These are phyloP conservation scores for Lepiota subincarnata DNA, from an alignment of 768 basidiomycete genomes.

Conservation along the genomic window DNA sequence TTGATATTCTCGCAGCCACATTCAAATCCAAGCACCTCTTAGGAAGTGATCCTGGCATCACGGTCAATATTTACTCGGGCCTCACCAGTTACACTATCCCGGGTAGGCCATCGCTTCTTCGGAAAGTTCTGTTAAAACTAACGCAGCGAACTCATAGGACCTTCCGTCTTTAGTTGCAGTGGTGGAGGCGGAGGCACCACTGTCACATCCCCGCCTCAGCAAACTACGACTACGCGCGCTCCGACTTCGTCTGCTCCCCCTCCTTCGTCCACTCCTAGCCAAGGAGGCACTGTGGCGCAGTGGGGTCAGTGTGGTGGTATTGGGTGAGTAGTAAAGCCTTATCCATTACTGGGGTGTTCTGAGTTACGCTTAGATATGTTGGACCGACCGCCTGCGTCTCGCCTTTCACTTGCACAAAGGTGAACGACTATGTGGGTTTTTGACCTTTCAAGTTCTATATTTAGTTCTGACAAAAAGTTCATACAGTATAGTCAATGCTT, in stretches of 20 bases:
- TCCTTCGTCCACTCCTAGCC: conserved; percentile 17
- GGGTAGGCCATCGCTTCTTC: conserved; percentile 20
- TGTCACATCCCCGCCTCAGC: conserved; percentile 13
- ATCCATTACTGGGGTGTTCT: not conserved
- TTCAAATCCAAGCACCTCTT: not conserved
- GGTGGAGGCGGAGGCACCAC: conserved; percentile 16
- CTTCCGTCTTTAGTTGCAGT: conserved; percentile 35
- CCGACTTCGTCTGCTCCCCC: conserved; percentile 15
- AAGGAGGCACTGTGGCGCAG: conserved; percentile 29
- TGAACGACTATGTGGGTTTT: conserved; percentile 19
- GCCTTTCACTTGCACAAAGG: conserved; percentile 18
- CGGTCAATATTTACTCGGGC: conserved; percentile 38
- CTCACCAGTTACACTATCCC: conserved; percentile 38
- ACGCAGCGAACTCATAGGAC: conserved; percentile 21
- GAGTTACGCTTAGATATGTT: conserved; percentile 5
- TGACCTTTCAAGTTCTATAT: not conserved
- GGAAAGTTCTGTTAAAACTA: not conserved
- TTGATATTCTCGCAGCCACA: not conserved
- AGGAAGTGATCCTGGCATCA: conserved; percentile 44
- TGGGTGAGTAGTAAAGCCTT: conserved; percentile 17
- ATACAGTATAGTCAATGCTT: conserved; percentile 7
- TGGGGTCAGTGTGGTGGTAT: conserved; percentile 43
- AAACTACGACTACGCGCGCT: conserved; percentile 12
- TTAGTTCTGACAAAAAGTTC: not conserved
- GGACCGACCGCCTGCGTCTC: conserved; percentile 19